Evolutionary conservation across 73 alveolate genomes (phyloP).

Genomic region (Blepharisma japonicum): DNA sequence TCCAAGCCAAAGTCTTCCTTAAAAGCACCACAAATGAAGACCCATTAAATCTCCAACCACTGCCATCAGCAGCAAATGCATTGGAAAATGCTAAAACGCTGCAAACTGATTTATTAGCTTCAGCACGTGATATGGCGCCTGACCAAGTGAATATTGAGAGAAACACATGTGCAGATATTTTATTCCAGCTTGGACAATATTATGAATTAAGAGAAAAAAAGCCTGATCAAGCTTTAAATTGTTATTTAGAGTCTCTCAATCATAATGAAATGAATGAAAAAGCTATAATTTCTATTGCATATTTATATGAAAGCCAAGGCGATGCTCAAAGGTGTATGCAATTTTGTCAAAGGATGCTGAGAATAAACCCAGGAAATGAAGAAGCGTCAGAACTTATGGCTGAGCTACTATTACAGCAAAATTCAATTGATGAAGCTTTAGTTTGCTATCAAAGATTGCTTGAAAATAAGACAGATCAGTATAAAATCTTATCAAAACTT

Average conservation of each 20-base stretch:
- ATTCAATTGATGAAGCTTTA: conserved; percentile 65
- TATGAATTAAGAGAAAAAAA: conserved; percentile 42
- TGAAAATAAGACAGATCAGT: conserved; percentile 64
- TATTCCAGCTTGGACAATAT: conserved; percentile 45
- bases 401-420: conserved; percentile 56
- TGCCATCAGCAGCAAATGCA: conserved; percentile 39
- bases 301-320: conserved; percentile 53
- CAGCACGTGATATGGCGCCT: conserved; percentile 45
- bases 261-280: conserved; percentile 50
- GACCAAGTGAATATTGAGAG: conserved; percentile 52
- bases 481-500: conserved; percentile 53
- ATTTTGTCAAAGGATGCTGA: conserved; percentile 63
- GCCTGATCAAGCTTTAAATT: conserved; percentile 40
- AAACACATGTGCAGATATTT: conserved; percentile 35
- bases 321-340: conserved; percentile 69
- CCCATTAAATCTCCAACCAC: not conserved
- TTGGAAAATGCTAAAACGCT: conserved; percentile 32
- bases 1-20: conserved; percentile 11
- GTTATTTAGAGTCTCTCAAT: conserved; percentile 37
- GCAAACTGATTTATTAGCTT: conserved; percentile 36
- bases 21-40: conserved; percentile 3
- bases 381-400: conserved; percentile 80
- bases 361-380: conserved; percentile 73
- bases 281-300: conserved; percentile 62
- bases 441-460: conserved; percentile 45